These are phyloP conservation scores for Trichoderma sp. DNA, from an alignment of 2,329 filamentous ascomycete genomes.

Conservation along the genomic window DNA sequence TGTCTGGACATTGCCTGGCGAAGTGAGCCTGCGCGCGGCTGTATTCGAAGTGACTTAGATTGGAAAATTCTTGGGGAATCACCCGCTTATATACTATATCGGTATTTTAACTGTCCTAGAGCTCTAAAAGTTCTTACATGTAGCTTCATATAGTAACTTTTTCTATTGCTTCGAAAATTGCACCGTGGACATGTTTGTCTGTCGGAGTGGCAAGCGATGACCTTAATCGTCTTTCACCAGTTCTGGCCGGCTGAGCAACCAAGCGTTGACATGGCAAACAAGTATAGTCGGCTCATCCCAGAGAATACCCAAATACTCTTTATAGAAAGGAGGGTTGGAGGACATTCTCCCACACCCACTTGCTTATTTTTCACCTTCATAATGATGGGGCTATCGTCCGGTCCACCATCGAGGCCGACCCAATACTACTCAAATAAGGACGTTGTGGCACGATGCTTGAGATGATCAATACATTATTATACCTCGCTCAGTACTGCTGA, in stretches of 20 bases:
- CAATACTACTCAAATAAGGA: slow-evolving; percentile 35
- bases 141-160: slow-evolving; percentile 41
- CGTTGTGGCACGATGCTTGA: slow-evolving; percentile 38
- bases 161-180: slow-evolving; percentile 42
- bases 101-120: slow-evolving; percentile 27
- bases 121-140: slow-evolving; percentile 35
- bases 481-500: no score
- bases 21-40: slow-evolving; percentile 36
- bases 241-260: slow-evolving; percentile 41
- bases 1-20: slow-evolving; percentile 40
- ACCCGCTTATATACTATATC: slow-evolving; percentile 33
- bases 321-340: no score
- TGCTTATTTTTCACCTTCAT: slow-evolving; percentile 31
- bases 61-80: slow-evolving; percentile 45
- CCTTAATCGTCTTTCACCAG: slow-evolving; percentile 45
- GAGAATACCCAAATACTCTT: slow-evolving; percentile 37
- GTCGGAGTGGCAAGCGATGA: slow-evolving; percentile 35
- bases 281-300: slow-evolving; percentile 34
- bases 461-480: slow-evolving; percentile 32
- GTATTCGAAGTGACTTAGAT: slow-evolving; percentile 45
- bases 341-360: slow-evolving; percentile 35
- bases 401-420: slow-evolving; percentile 28
- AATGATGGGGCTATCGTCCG: slow-evolving; percentile 38
- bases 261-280: slow-evolving; percentile 33
- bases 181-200: slow-evolving; percentile 41